Conservation (phyloP, 306 rosid species). For the Dalbergia cochinchinensis region DNA sequence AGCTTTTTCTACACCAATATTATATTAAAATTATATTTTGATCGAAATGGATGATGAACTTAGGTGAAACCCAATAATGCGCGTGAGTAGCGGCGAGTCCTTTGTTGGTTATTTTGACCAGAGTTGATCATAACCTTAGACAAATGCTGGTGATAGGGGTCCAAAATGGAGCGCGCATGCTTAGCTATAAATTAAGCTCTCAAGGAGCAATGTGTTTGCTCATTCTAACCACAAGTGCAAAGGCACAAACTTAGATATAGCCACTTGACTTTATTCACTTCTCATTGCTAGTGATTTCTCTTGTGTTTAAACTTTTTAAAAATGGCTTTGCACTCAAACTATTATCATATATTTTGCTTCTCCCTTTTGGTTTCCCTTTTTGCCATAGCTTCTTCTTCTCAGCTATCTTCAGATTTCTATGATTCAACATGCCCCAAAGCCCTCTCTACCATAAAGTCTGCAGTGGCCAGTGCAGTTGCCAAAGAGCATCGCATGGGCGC, state of each 20-base stretch:
- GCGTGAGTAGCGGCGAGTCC: not conserved
- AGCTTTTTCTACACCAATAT: too few relatives aligned
- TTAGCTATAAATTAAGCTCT: slow-evolving; percentile 50
- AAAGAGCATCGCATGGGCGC: slow-evolving; percentile 80
- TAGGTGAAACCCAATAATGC: slow-evolving; percentile 48
- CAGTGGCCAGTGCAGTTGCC: slow-evolving; percentile 58
- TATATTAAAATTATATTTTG: too few relatives aligned
- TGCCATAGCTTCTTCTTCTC: slow-evolving; percentile 47
- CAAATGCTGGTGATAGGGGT: not conserved
- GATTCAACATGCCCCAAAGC: slow-evolving; percentile 59
- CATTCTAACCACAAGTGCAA: slow-evolving; percentile 16
- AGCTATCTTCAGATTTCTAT: slow-evolving; percentile 58
- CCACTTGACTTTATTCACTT: slow-evolving; percentile 20
- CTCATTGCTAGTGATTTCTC: not conserved
- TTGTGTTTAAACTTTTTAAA: not conserved
- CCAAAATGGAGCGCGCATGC: slow-evolving; percentile 48
- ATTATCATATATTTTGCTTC: slow-evolving; percentile 37
- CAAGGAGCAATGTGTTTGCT: not conserved
- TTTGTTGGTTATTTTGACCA: slow-evolving; percentile 40
- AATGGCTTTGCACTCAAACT: slow-evolving; percentile 50
- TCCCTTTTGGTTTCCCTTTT: slow-evolving; percentile 44
- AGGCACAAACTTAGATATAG: not conserved
- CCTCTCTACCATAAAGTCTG: slow-evolving; percentile 52
- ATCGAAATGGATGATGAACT: slow-evolving; percentile 9
- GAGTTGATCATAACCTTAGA: slow-evolving; percentile 29